phyloP scores from a whole-genome alignment of 2,329 filamentous ascomycete genomes.

The Zasmidium angulare region DNA sequence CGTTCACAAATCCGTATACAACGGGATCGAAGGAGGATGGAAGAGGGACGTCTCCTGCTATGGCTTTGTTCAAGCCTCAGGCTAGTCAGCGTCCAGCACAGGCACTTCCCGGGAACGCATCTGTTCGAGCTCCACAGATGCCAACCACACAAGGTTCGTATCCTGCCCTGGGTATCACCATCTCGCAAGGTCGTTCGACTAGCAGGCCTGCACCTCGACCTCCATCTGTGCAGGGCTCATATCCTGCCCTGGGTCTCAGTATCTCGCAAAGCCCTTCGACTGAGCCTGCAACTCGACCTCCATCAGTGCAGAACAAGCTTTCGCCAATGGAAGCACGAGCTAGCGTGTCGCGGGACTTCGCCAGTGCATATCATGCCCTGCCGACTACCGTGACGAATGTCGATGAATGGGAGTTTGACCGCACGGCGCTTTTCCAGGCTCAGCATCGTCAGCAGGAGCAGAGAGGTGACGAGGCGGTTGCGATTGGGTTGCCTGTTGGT shows the following conservation, averaged over 20 bases:
- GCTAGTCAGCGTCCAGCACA: too few species aligned
- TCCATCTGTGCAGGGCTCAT: too few species aligned
- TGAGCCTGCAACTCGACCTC: neutral
- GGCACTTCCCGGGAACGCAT: too few species aligned
- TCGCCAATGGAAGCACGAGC: neutral
- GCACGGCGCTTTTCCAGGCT: neutral
- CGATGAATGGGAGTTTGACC: neutral
- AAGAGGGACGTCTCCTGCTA: neutral
- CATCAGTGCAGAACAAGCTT: neutral
- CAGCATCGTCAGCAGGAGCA: neutral
- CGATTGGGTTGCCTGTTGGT: neutral
- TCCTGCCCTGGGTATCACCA: too few species aligned
- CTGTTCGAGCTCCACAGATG: too few species aligned
- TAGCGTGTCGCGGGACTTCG: neutral
- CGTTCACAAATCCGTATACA: too few species aligned
- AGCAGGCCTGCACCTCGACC: too few species aligned
- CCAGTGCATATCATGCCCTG: neutral
- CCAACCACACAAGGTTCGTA: too few species aligned
- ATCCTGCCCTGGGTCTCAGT: too few species aligned
- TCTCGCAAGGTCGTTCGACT: too few species aligned
- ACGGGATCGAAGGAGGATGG: neutral
- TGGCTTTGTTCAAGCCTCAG: too few species aligned
- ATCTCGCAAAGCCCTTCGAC: too few species aligned
- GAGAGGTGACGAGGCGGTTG: neutral
- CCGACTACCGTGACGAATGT: neutral